A percentile compares a stretch with the other conserved stretches of the same genome.
Conservation (phyloP, 164 flowering plant species). For the Paratinospora sagittata region DNA sequence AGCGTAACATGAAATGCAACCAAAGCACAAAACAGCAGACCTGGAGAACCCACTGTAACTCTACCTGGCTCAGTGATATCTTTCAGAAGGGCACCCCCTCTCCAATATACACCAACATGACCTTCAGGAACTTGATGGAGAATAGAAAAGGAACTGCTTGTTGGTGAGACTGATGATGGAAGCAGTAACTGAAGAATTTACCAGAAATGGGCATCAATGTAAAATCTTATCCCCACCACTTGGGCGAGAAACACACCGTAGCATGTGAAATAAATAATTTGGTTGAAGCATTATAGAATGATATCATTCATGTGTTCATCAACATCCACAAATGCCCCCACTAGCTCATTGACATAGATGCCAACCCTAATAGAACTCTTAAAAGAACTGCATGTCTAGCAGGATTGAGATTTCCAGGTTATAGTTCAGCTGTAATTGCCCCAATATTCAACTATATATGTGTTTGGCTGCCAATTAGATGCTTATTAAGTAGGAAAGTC, state of each 20-base stretch:
- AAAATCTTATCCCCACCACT: neutral
- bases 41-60: neutral
- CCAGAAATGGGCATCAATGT: neutral
- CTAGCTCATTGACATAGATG: too few species aligned
- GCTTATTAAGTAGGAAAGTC: too few species aligned
- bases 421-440: too few species aligned
- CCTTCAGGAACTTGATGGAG: conserved; percentile 98
- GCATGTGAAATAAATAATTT: neutral
- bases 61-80: conserved; percentile 81
- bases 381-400: too few species aligned
- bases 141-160: conserved; percentile 33
- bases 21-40: neutral
- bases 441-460: too few species aligned
- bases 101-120: conserved; percentile 96
- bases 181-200: conserved; percentile 17
- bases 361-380: too few species aligned
- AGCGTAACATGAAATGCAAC: neutral
- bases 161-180: conserved; percentile 12
- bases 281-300: neutral
- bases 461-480: too few species aligned
- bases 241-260: neutral
- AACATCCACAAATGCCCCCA: too few species aligned
- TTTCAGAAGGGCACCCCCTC: conserved; percentile 89
- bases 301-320: neutral
- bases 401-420: too few species aligned